phyloP scores from a whole-genome alignment of 73 alveolate species.

The Blepharisma stoltei region DNA sequence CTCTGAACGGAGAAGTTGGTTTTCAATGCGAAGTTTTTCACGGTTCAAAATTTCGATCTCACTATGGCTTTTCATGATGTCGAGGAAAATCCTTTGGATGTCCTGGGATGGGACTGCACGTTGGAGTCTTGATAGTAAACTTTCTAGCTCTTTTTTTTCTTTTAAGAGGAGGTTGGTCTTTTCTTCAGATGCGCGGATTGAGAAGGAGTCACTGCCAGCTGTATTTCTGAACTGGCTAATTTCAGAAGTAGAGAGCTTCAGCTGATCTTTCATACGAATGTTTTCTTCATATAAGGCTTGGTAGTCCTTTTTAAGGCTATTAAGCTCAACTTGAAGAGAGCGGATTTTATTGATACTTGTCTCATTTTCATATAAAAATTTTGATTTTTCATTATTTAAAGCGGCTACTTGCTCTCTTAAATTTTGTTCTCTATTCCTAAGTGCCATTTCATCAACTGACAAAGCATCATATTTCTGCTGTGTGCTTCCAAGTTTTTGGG shows the following conservation, averaged over 20 bases:
- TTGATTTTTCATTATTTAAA: background rate
- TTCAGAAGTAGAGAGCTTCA: background rate
- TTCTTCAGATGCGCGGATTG: conserved; percentile 6
- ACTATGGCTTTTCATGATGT: background rate
- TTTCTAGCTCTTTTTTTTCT: conserved; percentile 33
- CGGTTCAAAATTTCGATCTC: conserved; percentile 1
- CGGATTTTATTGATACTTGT: background rate
- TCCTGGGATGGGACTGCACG: conserved; percentile 20
- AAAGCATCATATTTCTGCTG: background rate
- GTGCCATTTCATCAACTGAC: conserved; percentile 9
- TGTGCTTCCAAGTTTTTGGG: background rate
- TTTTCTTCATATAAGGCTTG: conserved; percentile 3
- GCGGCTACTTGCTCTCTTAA: background rate
- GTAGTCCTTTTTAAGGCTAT: background rate
- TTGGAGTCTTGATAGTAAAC: background rate
- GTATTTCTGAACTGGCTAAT: conserved; percentile 10
- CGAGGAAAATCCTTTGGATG: conserved; percentile 31
- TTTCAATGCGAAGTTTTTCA: conserved; percentile 25
- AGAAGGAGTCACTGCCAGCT: conserved; percentile 19
- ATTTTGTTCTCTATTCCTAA: conserved; percentile 25
- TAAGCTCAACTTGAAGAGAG: background rate
- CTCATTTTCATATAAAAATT: background rate
- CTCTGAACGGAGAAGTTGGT: conserved; percentile 24
- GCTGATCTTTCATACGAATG: conserved; percentile 16
- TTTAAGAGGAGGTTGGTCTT: conserved; percentile 7